Evolutionary conservation across 257 asterid genomes (phyloP), one percentile per base, ranked within the genome.

Genomic region (Euphrasia confusa): DNA sequence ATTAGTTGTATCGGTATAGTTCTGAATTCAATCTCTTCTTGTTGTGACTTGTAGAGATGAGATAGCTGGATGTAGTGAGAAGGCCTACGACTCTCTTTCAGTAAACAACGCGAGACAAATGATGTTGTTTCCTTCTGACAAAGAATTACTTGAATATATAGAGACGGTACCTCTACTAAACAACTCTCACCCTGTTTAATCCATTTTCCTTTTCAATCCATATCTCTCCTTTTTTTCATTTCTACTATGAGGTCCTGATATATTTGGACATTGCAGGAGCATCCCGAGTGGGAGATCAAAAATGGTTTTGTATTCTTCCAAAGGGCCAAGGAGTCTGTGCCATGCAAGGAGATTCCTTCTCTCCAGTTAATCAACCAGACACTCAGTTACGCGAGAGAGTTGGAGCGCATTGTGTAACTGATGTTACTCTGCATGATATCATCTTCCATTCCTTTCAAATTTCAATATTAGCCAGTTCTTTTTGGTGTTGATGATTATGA

Each of bases 291-390:
- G 98, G 98, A 88, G 80, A 76, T 91, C 24, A 76, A 82, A 64
- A 70, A 74, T 2, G 94, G 85, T 6, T 63, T 62, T 39, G 84
- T 91, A 60, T 71, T 75, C 37, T 88, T 91, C 81, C 95, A 85
- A 65, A 74, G 72, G 67, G 91, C 92, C 0, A 88, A 88, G 71
- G 98, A 88, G 63, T 77, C 90, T 12, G 68, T 74, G 0, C 86
- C 95, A 18, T 90, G 94, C 84, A 91, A 84, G 86, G 96, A 91
- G 89, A 91, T 91, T 15, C 98, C 98, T 0, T 91, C 98, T 11
- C 70, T 88, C 79, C 96, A 88, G 77, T 83, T 91, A 66, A 91
- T 91, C 77, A 91, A 86, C 75, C 96, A 91, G 76, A 91, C 96
- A 12, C 95, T 91, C 67, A 79, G 96, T 63, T 91, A 88, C 9